phyloP scores from a whole-genome alignment of 805 yeast species.

The Candida andamanensis region DNA sequence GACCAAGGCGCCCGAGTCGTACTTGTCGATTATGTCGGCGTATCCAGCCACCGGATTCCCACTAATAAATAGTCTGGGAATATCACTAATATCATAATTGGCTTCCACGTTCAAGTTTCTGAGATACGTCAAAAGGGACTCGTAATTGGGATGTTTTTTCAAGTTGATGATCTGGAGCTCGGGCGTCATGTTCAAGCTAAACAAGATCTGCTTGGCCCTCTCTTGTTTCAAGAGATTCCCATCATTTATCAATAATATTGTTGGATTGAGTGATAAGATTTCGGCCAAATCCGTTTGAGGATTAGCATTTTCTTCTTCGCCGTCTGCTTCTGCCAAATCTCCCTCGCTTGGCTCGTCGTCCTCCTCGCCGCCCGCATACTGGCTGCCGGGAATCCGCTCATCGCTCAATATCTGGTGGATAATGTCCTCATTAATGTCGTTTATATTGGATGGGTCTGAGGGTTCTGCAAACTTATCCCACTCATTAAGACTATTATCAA shows the following conservation, averaged over 20 bases:
- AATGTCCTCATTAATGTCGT: no score
- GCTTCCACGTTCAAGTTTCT: slow-evolving; percentile 10
- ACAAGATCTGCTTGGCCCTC: slow-evolving; percentile 16
- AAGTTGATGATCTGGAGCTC: slow-evolving; percentile 29
- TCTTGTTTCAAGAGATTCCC: slow-evolving; percentile 12
- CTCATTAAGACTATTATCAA: slow-evolving; percentile 7
- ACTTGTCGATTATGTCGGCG: slow-evolving; percentile 18
- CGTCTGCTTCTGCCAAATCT: slow-evolving; percentile 2
- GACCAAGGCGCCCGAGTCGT: slow-evolving; percentile 3
- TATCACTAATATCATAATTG: slow-evolving; percentile 15
- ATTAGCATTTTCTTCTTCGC: slow-evolving; percentile 1
- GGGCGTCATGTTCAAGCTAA: slow-evolving; percentile 23
- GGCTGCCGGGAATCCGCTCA: no score
- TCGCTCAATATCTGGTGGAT: no score
- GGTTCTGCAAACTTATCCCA: no score
- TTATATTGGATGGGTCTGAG: no score
- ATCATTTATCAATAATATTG: slow-evolving; percentile 22
- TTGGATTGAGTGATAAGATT: slow-evolving; percentile 26
- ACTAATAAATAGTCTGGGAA: slow-evolving; percentile 31
- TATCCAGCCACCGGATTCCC: slow-evolving; percentile 29
- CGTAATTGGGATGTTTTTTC: slow-evolving; percentile 26
- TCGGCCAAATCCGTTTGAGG: slow-evolving; percentile 24
- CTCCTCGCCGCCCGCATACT: no score
- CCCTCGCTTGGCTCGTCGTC: no score
- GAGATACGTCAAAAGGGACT: slow-evolving; percentile 20